These are phyloP conservation scores for Rubroboletus pulcherrimus DNA, from an alignment of 768 basidiomycete genomes.

Conservation along the genomic window DNA sequence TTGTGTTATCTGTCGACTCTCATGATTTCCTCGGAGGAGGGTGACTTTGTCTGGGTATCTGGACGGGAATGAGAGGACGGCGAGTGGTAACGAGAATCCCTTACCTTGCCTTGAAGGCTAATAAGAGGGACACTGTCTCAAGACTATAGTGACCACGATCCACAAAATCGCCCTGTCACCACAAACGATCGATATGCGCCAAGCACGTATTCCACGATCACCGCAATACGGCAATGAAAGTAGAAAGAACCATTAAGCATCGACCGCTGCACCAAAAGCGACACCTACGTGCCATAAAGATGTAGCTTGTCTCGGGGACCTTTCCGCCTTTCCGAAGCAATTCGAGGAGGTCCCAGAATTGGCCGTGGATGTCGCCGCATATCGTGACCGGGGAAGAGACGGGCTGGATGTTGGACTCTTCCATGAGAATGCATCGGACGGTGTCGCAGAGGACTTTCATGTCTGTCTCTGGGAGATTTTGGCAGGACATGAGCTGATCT, in stretches of 20 bases:
- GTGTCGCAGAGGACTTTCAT: conserved; percentile 92
- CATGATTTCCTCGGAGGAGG: conserved; percentile 91
- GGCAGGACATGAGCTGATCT: conserved; percentile 79
- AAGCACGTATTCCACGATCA: neutral
- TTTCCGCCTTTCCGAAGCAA: conserved; percentile 81
- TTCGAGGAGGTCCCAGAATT: conserved; percentile 96
- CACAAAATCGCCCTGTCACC: conserved; percentile 86
- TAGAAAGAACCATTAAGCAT: conserved; percentile 24
- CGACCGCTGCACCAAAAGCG: conserved; percentile 24
- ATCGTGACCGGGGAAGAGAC: conserved; percentile 94
- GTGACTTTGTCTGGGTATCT: conserved; percentile 94
- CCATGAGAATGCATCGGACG: conserved; percentile 84
- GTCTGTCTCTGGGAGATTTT: conserved; percentile 83
- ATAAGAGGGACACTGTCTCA: conserved; percentile 86
- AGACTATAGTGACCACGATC: conserved; percentile 95
- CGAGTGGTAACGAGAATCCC: conserved; percentile 8
- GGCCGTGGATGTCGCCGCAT: conserved; percentile 95
- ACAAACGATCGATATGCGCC: neutral
- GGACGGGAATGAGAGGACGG: conserved; percentile 8
- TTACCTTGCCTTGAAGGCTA: conserved; percentile 87
- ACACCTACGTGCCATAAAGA: conserved; percentile 86
- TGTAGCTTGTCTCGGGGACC: conserved; percentile 87
- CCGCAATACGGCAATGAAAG: neutral
- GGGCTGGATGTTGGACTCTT: conserved; percentile 97
- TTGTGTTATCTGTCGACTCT: conserved; percentile 96